Conservation (phyloP, 306 rosid species). For the Quercus parvula region DNA sequence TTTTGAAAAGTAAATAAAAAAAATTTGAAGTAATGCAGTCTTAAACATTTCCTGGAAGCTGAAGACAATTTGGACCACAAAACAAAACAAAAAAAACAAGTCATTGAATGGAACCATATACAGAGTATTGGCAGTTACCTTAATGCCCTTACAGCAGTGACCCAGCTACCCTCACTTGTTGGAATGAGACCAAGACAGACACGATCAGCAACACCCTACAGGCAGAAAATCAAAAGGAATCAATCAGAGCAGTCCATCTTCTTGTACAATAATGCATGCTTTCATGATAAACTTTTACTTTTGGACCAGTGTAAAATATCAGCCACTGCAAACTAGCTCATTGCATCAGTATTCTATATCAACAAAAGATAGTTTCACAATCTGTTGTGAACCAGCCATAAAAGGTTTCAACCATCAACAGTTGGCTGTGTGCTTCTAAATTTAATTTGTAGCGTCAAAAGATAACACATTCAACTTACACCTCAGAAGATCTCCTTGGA, state of each 20-base stretch:
- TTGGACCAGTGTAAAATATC: not conserved
- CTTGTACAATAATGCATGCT: not conserved
- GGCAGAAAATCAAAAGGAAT: slow-evolving; percentile 16
- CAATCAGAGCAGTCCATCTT: slow-evolving; percentile 1
- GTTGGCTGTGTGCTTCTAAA: not conserved
- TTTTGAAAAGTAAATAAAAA: too few species aligned
- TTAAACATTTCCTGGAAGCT: not conserved
- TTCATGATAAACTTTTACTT: not conserved
- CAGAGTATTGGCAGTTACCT: slow-evolving; percentile 43
- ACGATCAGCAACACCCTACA: slow-evolving; percentile 81
- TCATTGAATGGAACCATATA: not conserved
- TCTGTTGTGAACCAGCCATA: not conserved
- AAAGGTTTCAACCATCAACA: not conserved
- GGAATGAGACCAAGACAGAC: slow-evolving; percentile 96
- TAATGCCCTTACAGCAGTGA: slow-evolving; percentile 78
- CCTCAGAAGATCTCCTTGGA: not conserved
- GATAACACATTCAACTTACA: not conserved
- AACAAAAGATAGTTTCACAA: not conserved
- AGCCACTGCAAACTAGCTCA: not conserved
- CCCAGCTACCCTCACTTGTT: slow-evolving; percentile 86
- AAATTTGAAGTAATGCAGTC: too few species aligned
- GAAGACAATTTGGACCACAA: not conserved
- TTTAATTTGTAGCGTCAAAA: not conserved
- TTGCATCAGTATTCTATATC: not conserved
- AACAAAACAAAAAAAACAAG: not conserved